Evolutionary conservation across 768 basidiomycete genomes (phyloP), one percentile per base, ranked within the genome.

Genomic region (Coprinopsis cinerea): DNA sequence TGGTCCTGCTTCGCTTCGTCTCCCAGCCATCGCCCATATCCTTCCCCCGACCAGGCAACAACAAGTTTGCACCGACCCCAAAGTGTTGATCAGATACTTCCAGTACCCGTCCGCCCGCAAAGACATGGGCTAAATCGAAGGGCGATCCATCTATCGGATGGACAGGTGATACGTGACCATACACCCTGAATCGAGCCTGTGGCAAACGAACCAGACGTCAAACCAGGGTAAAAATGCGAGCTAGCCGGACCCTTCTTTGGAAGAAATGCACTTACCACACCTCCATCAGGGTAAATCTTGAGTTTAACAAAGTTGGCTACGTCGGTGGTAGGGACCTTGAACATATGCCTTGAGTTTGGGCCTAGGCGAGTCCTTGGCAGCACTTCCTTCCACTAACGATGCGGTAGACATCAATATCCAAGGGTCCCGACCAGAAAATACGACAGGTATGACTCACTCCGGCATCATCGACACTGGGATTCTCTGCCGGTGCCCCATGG

Each of bases 21-120:
- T 99, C 96, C 96, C 96, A 99, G 3, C 96, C 96, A 61, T 96
- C 94, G 3, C 93, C 83, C 92, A 99, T 99, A 59, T 95, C 86
- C 61, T 83, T 84, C 23, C 90, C 95, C 65, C 94, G 70, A 24
- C 95, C 95, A 1, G 95, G 94, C 32, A 96, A 72, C 41, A 97
- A 81, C 53, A 99, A 70, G 64, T 99, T 98, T 2, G 84, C 78
- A 2, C 93, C 95, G 9, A 88, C 79, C 18, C 93, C 94, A 58
- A 89, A 99, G 69, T 99, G 95, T 61, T 97, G 92, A 67, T 99
- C 92, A 36, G 92, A 95, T 18, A 83, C 85, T 47, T 75, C 79
- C 30, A 92, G 82, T 45, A 94, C 88, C 1, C 81, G 78, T 20
- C 90, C 96, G 10, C 93, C 93, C 23, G 88, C 79, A 57, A 93